phyloP scores from a whole-genome alignment of 257 asterid species.

The Phtheirospermum japonicum region DNA sequence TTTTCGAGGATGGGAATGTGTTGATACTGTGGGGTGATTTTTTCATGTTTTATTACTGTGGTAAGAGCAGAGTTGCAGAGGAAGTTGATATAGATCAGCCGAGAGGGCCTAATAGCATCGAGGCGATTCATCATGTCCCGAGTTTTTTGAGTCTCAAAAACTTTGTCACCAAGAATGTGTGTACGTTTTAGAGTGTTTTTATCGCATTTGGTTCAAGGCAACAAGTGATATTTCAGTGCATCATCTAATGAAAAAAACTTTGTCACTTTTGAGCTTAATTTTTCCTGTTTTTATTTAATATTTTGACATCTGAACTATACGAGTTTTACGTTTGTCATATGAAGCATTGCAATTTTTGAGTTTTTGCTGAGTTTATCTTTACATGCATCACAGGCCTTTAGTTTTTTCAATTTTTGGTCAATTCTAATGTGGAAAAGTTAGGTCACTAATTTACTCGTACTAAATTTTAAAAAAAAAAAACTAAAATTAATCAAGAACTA shows the following conservation, averaged over 20 bases:
- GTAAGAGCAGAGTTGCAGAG: constrained; percentile 23
- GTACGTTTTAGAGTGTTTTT: constrained; percentile 1
- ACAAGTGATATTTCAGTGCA: no score
- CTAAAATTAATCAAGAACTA: no score
- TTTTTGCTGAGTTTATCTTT: no score
- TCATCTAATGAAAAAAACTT: no score
- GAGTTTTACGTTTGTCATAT: no score
- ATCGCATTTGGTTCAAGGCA: not conserved
- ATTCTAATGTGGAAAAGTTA: not conserved
- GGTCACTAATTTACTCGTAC: no score
- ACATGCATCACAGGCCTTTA: not conserved
- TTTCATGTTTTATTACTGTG: constrained; percentile 37
- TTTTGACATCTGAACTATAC: no score
- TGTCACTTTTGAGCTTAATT: no score
- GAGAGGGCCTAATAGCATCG: constrained; percentile 38
- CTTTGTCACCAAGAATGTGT: constrained; percentile 31
- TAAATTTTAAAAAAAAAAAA: no score
- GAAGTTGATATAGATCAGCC: constrained; percentile 40
- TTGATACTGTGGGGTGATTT: constrained; percentile 43
- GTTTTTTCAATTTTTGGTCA: not conserved
- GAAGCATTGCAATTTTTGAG: no score
- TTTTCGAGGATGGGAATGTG: constrained; percentile 40
- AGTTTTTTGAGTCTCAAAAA: constrained; percentile 35
- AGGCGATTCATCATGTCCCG: constrained; percentile 42
- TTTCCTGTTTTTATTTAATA: no score